phyloP scores from a whole-genome alignment of 345 rosid genomes.

The Xanthoceras sorbifolium region DNA sequence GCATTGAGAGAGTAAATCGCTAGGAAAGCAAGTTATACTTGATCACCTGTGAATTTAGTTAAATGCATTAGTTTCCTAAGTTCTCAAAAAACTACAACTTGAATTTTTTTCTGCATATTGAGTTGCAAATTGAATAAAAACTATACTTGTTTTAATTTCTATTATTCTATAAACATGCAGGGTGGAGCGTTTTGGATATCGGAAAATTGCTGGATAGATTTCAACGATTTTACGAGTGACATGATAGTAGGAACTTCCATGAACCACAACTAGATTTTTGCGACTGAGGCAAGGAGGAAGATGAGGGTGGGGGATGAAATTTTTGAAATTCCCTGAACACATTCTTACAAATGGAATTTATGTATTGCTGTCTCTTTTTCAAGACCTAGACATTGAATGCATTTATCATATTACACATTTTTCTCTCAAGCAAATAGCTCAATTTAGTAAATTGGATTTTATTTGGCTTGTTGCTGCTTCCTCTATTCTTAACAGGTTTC shows the following conservation, averaged over 20 bases:
- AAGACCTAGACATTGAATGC: background rate
- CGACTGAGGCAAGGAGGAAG: background rate
- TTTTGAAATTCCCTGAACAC: background rate
- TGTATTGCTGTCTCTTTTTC: background rate
- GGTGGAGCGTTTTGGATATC: background rate
- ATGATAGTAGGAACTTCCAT: background rate
- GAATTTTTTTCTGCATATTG: background rate
- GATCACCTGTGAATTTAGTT: background rate
- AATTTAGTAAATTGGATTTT: background rate
- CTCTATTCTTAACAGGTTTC: background rate
- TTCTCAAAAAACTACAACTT: background rate
- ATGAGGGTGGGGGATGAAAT: background rate
- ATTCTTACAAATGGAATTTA: background rate
- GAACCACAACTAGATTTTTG: background rate
- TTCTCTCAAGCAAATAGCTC: background rate
- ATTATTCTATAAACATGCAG: conserved; percentile 11
- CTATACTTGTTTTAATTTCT: background rate
- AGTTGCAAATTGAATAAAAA: background rate
- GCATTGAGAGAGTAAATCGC: background rate
- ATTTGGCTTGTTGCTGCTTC: background rate
- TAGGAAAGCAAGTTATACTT: background rate
- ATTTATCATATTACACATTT: background rate
- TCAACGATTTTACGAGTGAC: background rate
- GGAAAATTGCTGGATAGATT: background rate
- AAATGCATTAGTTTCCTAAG: background rate